Evolutionary conservation across 768 basidiomycete genomes (phyloP), one percentile per base, ranked within the genome.

Genomic region (Leccinum boreale): DNA sequence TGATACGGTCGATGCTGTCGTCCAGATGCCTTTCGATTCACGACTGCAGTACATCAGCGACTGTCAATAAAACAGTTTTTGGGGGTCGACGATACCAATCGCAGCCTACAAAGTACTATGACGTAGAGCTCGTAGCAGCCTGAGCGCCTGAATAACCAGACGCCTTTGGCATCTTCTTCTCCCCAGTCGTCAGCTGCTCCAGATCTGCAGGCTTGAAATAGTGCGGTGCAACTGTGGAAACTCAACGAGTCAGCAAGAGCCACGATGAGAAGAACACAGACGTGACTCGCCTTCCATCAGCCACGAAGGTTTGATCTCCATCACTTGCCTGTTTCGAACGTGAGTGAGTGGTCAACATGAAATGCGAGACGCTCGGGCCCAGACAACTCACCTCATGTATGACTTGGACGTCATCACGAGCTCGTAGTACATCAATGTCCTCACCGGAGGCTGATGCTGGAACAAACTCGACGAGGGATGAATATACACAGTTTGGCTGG

Each of bases 221-320:
- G 70, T 98, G 96, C 0, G 96, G 95, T 2, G 96, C 96, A 21
- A 98, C 94, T 94, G 66, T 4, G 1, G 1, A 55, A 26, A 50
- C 42, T 17, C 57, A 26, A 12, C 31, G 2, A 46, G 49, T 61
- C 15, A n/a, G 21, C 21, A 58, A 51, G 50, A 29, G 15, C 21
- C 44, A 11, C 5, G 19, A 52, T 29, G 12, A 55, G n/a, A 28
- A 28, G 28, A 28, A 33, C 5, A 33, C 31, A 33, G 31, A 33
- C 31, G 12, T 33, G 10, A 77, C 85, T 55, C 55, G 87, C 91
- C 89, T 81, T 98, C 96, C 45, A 97, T 72, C 31, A 98, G 72
- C 97, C 97, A 98, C 24, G 85, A 70, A 4, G 96, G 92, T 70
- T 98, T 98, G 69, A 98, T 98, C 66, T 98, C 97, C 94, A 98